Evolutionary conservation across 1,139 yeast genomes (phyloP).

Genomic region (Sugiyamaella neomexicana): DNA sequence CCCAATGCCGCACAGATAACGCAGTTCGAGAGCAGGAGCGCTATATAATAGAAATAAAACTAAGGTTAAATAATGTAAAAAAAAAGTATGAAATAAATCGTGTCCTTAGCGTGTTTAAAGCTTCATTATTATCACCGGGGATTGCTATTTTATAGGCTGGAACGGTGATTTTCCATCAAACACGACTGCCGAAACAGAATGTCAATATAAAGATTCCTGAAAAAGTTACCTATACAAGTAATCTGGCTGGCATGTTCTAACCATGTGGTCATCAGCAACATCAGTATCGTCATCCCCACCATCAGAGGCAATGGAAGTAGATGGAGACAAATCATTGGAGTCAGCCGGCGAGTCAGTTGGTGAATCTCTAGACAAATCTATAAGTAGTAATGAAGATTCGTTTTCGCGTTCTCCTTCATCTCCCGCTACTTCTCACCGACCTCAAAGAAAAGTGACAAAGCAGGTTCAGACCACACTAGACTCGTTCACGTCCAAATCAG

Average conservation of each 20-base stretch:
- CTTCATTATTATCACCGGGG: neutral
- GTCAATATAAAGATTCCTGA: neutral
- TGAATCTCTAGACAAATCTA: neutral
- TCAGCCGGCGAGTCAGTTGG: neutral
- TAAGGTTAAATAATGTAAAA: neutral
- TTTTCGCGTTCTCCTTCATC: neutral
- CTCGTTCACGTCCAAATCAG: conserved; percentile 9
- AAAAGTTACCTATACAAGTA: neutral
- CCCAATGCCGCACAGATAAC: neutral
- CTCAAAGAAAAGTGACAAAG: neutral
- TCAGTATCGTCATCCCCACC: neutral
- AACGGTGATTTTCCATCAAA: neutral
- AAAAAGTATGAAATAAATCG: neutral
- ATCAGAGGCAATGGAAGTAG: neutral
- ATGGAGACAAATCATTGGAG: neutral
- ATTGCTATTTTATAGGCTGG: neutral
- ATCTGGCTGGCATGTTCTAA: neutral
- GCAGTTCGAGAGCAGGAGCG: neutral
- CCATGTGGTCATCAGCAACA: neutral
- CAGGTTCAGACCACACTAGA: conserved; percentile 13
- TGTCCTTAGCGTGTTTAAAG: conserved; percentile 1
- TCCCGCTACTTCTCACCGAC: neutral
- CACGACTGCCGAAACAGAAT: too few relatives aligned
- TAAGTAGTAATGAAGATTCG: neutral
- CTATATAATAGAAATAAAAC: neutral